These are phyloP conservation scores for Penicillium decumbens DNA, from an alignment of 2,329 filamentous ascomycete genomes.

Conservation along the genomic window DNA sequence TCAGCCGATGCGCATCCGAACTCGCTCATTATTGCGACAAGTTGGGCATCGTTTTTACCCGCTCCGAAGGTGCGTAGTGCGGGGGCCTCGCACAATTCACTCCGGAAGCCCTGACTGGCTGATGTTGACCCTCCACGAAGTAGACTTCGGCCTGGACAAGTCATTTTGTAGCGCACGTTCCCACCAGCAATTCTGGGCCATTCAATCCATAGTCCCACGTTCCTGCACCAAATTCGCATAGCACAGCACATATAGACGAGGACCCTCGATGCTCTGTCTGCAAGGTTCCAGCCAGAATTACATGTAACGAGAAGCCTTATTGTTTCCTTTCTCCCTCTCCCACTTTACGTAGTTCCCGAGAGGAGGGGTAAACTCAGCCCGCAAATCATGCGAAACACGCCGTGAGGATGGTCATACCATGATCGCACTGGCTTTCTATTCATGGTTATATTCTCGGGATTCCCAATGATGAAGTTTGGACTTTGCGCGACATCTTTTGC, in stretches of 20 bases:
- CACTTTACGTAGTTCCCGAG: slow-evolving; percentile 22
- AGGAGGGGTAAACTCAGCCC: slow-evolving; percentile 25
- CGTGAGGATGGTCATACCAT: slow-evolving; percentile 21
- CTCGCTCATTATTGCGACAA: slow-evolving; percentile 20
- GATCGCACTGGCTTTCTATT: neutral
- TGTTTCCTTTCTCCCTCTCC: neutral
- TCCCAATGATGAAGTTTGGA: neutral
- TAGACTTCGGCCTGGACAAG: slow-evolving; percentile 11
- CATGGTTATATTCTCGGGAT: neutral
- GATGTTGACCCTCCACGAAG: neutral
- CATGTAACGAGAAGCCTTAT: slow-evolving; percentile 10
- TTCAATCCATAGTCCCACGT: slow-evolving; percentile 1
- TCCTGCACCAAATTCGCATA: slow-evolving; percentile 4
- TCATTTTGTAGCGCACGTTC: slow-evolving; percentile 16
- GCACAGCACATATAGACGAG: slow-evolving; percentile 1
- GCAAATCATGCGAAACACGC: slow-evolving; percentile 26
- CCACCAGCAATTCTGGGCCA: slow-evolving; percentile 13
- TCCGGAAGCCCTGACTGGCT: slow-evolving; percentile 1
- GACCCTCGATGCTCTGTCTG: slow-evolving; percentile 10
- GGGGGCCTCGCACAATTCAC: slow-evolving; percentile 2
- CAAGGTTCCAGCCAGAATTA: slow-evolving; percentile 17
- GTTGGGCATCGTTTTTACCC: slow-evolving; percentile 11
- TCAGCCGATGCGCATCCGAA: slow-evolving; percentile 23
- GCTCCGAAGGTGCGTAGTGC: neutral
- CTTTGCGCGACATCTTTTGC: neutral